Conservation (phyloP, 2,329 filamentous ascomycete genomes). For the Clarireedia homoeocarpa region DNA sequence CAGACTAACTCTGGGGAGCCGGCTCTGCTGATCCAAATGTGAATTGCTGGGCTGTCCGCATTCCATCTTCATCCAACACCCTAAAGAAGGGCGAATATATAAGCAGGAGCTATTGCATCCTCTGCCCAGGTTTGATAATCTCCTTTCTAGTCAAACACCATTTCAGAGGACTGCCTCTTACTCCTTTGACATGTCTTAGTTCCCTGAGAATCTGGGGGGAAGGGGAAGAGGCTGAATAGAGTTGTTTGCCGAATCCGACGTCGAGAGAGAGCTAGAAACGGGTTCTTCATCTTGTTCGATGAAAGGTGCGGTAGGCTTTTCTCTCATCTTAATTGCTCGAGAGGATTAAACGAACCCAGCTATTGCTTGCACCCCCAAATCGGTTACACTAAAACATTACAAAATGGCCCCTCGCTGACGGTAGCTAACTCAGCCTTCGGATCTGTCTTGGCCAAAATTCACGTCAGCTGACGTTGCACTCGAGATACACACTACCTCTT, state of each 20-base stretch:
- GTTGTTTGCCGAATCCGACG: background rate
- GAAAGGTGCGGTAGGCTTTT: background rate
- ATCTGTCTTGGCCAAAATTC: background rate
- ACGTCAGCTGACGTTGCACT: conserved; percentile 9
- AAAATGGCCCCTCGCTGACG: background rate
- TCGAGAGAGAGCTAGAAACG: background rate
- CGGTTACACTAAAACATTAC: background rate
- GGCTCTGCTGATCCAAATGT: no score
- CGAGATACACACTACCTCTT: background rate
- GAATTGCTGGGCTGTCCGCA: no score
- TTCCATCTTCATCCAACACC: background rate
- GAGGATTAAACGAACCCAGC: background rate
- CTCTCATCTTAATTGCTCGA: background rate
- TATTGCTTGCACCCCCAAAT: background rate
- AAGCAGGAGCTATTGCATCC: background rate
- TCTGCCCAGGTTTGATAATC: background rate
- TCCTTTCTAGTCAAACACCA: background rate
- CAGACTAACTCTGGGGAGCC: no score
- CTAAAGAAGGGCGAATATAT: background rate
- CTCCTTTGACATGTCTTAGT: no score
- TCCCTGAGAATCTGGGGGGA: background rate
- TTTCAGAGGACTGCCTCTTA: no score
- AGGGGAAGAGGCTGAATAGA: background rate
- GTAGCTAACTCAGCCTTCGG: background rate
- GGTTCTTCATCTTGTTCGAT: background rate